These are phyloP conservation scores for Hypoxylon sp. DNA, from an alignment of 2,329 filamentous ascomycete species.

Conservation along the genomic window DNA sequence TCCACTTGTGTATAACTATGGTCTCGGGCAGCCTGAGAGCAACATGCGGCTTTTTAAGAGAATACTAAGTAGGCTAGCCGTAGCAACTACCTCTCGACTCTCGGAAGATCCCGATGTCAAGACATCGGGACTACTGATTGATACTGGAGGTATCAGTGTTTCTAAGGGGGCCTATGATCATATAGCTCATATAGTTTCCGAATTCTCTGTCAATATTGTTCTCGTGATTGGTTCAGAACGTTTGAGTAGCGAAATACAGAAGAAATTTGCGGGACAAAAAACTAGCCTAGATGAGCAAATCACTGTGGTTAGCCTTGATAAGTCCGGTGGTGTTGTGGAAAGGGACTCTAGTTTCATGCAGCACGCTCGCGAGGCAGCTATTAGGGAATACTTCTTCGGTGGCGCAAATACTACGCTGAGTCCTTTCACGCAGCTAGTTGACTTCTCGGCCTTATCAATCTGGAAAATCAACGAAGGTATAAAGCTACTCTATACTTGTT, in stretches of 20 bases:
- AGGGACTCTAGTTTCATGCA: slow-evolving; percentile 82
- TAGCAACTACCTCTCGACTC: slow-evolving; percentile 82
- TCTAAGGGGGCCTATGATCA: slow-evolving; percentile 80
- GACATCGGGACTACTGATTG: slow-evolving; percentile 85
- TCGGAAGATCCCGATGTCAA: slow-evolving; percentile 81
- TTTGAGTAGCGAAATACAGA: slow-evolving; percentile 80
- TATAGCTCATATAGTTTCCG: slow-evolving; percentile 80
- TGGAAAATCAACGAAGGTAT: slow-evolving; percentile 77
- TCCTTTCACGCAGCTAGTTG: slow-evolving; percentile 88
- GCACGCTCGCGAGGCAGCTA: slow-evolving; percentile 79
- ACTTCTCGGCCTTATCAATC: slow-evolving; percentile 80
- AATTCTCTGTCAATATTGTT: slow-evolving; percentile 80
- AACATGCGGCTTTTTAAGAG: slow-evolving; percentile 80
- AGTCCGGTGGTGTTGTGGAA: slow-evolving; percentile 87
- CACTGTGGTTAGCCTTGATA: slow-evolving; percentile 82
- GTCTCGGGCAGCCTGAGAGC: slow-evolving; percentile 79
- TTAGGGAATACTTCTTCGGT: slow-evolving; percentile 96
- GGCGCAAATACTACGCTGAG: slow-evolving; percentile 82
- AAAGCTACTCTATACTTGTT: slow-evolving; percentile 47
- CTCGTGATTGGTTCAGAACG: slow-evolving; percentile 85
- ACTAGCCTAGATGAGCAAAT: slow-evolving; percentile 77
- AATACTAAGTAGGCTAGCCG: slow-evolving; percentile 81
- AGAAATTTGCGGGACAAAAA: slow-evolving; percentile 73
- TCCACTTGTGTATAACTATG: slow-evolving; percentile 91
- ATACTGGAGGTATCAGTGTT: slow-evolving; percentile 80